Conservation (phyloP, 2,329 filamentous ascomycete species). For the Dactylellina drechsleri region DNA sequence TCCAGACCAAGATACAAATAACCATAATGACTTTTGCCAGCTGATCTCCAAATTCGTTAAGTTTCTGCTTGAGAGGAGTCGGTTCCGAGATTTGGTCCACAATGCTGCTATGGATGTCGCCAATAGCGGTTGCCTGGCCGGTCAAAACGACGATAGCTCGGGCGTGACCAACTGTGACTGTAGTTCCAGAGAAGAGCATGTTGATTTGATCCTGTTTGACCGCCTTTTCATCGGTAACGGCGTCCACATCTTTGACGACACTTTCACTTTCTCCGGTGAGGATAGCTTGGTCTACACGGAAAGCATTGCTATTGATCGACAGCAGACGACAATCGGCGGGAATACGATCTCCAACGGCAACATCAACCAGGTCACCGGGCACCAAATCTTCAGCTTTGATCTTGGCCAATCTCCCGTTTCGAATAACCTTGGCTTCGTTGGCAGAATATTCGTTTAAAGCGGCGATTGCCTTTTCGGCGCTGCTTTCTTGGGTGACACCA, state of each 20-base stretch:
- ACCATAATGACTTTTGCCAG: conserved; percentile 98
- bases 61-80: conserved; percentile 96
- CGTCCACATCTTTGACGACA: conserved; percentile 80
- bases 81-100: conserved; percentile 97
- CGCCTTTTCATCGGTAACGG: conserved; percentile 79
- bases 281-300: conserved; percentile 95
- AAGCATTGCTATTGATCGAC: conserved; percentile 94
- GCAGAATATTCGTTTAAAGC: conserved; percentile 98
- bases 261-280: conserved; percentile 98
- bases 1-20: conserved; percentile 95
- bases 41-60: conserved; percentile 96
- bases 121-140: conserved; percentile 90
- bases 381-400: conserved; percentile 97
- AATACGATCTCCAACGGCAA: conserved; percentile 90
- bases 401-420: conserved; percentile 80
- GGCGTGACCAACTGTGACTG: conserved; percentile 92
- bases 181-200: conserved; percentile 98
- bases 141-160: conserved; percentile 91
- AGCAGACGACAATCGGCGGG: conserved; percentile 93
- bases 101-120: conserved; percentile 98
- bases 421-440: conserved; percentile 93
- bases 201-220: conserved; percentile 98
- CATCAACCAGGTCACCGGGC: conserved; percentile 88
- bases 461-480: conserved; percentile 97
- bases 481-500: conserved; percentile 97